phyloP scores from a whole-genome alignment of 2,329 filamentous ascomycete genomes.

The Calonectria hongkongensis region DNA sequence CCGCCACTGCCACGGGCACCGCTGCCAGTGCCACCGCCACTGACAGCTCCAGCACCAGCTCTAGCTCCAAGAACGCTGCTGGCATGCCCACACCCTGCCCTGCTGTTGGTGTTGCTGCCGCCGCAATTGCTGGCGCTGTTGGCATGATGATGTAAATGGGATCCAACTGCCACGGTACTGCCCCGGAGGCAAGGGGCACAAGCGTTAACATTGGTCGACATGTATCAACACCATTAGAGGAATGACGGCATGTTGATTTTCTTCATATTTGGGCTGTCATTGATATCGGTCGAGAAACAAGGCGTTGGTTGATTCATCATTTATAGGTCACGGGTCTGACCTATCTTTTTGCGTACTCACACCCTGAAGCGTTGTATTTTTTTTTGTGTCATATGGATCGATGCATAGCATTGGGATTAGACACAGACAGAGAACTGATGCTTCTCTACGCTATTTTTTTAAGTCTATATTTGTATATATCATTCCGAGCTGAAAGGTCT shows the following conservation, averaged over 20 bases:
- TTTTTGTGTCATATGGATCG: conserved; percentile 6
- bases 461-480: conserved; percentile 4
- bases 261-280: neutral
- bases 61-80: conserved; percentile 1
- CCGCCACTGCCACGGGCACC: conserved; percentile 10
- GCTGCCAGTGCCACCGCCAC: conserved; percentile 24
- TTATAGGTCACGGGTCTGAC: conserved; percentile 4
- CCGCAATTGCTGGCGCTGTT: conserved; percentile 9
- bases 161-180: neutral
- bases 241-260: neutral
- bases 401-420: neutral
- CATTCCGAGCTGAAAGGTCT: neutral
- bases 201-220: neutral
- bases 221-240: neutral
- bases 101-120: conserved; percentile 8
- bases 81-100: conserved; percentile 21
- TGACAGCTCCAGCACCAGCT: neutral
- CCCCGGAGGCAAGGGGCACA: neutral
- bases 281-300: neutral
- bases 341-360: neutral
- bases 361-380: conserved; percentile 3
- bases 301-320: conserved; percentile 13
- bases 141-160: conserved; percentile 4
- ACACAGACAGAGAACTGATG: neutral
- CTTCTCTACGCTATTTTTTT: neutral